A percentile compares a stretch with the other conserved stretches of the same genome.
phyloP scores from a whole-genome alignment of 192 early-diverging fungal species.

The Phycomyces blakesleeanus region DNA sequence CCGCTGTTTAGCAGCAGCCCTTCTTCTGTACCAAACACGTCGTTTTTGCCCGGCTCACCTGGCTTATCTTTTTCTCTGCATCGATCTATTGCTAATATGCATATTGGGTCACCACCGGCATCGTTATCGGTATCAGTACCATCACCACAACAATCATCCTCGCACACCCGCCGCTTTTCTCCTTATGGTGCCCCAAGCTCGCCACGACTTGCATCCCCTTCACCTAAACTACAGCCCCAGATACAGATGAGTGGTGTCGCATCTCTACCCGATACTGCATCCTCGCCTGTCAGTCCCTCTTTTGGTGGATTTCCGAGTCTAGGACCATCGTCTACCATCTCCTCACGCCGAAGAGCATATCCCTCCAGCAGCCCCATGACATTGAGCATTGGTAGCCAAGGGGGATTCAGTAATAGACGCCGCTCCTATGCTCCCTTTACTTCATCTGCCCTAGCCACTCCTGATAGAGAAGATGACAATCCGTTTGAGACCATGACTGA shows the following conservation, averaged over 20 bases:
- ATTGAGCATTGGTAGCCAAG: background rate
- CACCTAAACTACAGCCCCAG: conserved; percentile 8
- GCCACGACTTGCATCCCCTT: conserved; percentile 10
- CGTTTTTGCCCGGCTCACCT: conserved; percentile 12
- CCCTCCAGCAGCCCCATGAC: background rate
- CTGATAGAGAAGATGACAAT: conserved; percentile 17
- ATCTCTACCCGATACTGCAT: background rate
- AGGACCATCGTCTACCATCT: background rate
- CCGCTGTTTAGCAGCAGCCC: conserved; percentile 1
- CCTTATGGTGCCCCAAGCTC: conserved; percentile 30
- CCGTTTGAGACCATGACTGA: conserved; percentile 11
- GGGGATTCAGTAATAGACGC: background rate
- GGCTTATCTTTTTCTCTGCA: conserved; percentile 19
- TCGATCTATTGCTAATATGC: conserved; percentile 32
- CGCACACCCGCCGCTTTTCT: conserved; percentile 27
- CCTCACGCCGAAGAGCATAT: background rate
- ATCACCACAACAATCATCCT: conserved; percentile 29
- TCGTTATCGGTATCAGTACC: too few relatives aligned
- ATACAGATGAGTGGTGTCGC: conserved; percentile 2
- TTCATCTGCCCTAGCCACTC: conserved; percentile 14
- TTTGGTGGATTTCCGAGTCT: background rate
- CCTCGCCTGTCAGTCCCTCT: background rate
- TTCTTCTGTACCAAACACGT: conserved; percentile 8
- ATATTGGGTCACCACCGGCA: conserved; percentile 33
- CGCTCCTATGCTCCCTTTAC: conserved; percentile 15